These are phyloP conservation scores for Globisporangium nunn DNA, from an alignment of 352 stramenopile genomes.

Conservation along the genomic window DNA sequence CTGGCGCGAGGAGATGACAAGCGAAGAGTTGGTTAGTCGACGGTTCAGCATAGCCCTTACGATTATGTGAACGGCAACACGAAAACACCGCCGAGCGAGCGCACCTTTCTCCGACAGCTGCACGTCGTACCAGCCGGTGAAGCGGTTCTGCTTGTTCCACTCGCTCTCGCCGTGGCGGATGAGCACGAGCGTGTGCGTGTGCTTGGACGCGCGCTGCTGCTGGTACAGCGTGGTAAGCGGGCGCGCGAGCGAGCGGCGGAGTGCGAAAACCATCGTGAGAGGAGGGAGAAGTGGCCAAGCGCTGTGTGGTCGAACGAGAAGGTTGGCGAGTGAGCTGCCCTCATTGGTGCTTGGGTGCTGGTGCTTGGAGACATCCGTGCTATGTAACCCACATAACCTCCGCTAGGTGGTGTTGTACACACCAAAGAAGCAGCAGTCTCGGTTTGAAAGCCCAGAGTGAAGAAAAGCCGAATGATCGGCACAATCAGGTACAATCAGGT, in stretches of 20 bases:
- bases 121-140: conserved; percentile 93
- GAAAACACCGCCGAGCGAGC: background rate
- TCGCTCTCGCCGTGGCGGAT: conserved; percentile 92
- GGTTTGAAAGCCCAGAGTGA: too few species aligned
- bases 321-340: background rate
- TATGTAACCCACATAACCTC: too few species aligned
- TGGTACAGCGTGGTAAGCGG: conserved; percentile 29
- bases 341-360: background rate
- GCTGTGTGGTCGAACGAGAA: conserved; percentile 5
- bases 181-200: conserved; percentile 88
- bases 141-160: conserved; percentile 94
- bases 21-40: too few species aligned
- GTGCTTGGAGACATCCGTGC: background rate
- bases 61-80: too few species aligned
- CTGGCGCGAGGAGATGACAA: conserved; percentile 2
- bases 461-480: too few species aligned
- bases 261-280: conserved; percentile 43
- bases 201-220: conserved; percentile 57
- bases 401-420: too few species aligned
- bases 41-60: too few species aligned
- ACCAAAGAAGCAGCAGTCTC: too few species aligned
- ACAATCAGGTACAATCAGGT: too few species aligned
- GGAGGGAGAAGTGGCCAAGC: conserved; percentile 10
- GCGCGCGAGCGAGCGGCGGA: conserved; percentile 39
- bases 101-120: conserved; percentile 79